phyloP scores from a whole-genome alignment of 1,139 yeast genomes.

The Pichia sp. region DNA sequence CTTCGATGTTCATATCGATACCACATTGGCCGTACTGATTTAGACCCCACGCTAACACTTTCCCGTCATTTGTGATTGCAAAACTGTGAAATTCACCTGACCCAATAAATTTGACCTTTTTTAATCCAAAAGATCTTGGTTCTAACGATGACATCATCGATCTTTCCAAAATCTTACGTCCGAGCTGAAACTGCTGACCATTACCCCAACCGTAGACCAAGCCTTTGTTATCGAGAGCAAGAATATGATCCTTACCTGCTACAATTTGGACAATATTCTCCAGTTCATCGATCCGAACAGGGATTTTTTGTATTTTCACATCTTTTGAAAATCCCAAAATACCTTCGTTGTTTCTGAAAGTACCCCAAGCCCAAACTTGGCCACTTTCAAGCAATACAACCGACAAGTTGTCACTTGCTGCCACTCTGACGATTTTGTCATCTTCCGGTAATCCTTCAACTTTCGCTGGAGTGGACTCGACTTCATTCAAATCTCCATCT shows the following conservation, averaged over 20 bases:
- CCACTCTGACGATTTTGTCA: slow-evolving; percentile 63
- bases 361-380: slow-evolving; percentile 96
- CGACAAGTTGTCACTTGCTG: slow-evolving; percentile 92
- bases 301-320: slow-evolving; percentile 60
- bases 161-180: slow-evolving; percentile 76
- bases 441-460: slow-evolving; percentile 66
- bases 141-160: slow-evolving; percentile 66
- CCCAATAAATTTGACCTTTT: slow-evolving; percentile 72
- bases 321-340: slow-evolving; percentile 74
- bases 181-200: slow-evolving; percentile 89
- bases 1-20: slow-evolving; percentile 59
- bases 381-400: slow-evolving; percentile 78
- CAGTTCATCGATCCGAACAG: slow-evolving; percentile 59
- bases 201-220: slow-evolving; percentile 96
- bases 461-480: slow-evolving; percentile 80
- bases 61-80: slow-evolving; percentile 73
- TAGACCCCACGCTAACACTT: slow-evolving; percentile 86
- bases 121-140: slow-evolving; percentile 75
- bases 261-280: slow-evolving; percentile 80
- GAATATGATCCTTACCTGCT: slow-evolving; percentile 86
- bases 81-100: slow-evolving; percentile 96
- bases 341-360: slow-evolving; percentile 92
- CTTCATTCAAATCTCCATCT: slow-evolving; percentile 77
- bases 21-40: slow-evolving; percentile 98
- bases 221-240: slow-evolving; percentile 81